Evolutionary conservation across 1,284 basidiomycete genomes (phyloP), one percentile per base, ranked within the genome.

Genomic region (Trichosporon ovoides): DNA sequence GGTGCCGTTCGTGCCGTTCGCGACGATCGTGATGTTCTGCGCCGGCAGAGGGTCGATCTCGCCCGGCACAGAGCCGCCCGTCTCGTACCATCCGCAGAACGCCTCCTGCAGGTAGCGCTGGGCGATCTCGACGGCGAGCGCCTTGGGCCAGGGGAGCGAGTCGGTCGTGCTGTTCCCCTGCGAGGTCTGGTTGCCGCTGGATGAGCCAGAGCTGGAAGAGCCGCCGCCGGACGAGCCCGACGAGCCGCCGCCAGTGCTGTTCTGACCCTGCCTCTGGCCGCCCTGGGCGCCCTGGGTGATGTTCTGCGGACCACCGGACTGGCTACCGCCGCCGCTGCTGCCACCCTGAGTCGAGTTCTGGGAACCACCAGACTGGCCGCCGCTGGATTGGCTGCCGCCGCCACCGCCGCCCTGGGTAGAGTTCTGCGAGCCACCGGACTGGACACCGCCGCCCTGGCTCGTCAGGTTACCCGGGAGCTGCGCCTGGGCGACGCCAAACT

Each of bases 81-180:
- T 94, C 9, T 59, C 65, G 60, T 70, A 70, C 92, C 93, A 97
- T 63, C 88, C 90, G 75, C 93, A 95, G 63, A 95, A 83, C 1
- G 84, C 84, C 56, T 88, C 87, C 35, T 86, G 80, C 65, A 91
- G 80, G 75, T 92, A 95, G 33, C 91, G 83, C 68, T 75, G 70
- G 19, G 71, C 76, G 55, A 66, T 74, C 72, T 89, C 84, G 52
- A 87, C 81, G 65, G 81, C 81, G n/a, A 95, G 79, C 4, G 51
- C 83, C 81, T 37, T 70, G 64, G 74, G 74, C 76, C 76, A 78
- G 3, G 73, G 68, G 11, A 53, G 38, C 16, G 10, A 67, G 55
- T 59, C 20, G 11, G 72, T 57, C 3, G 61, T 53, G 28, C 28
- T 51, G 31, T 38, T 51, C 6, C 36, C 28, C 28, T 31, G 28